phyloP scores from a whole-genome alignment of 75 land plant species.

The Pseudotsuga menziesii region DNA sequence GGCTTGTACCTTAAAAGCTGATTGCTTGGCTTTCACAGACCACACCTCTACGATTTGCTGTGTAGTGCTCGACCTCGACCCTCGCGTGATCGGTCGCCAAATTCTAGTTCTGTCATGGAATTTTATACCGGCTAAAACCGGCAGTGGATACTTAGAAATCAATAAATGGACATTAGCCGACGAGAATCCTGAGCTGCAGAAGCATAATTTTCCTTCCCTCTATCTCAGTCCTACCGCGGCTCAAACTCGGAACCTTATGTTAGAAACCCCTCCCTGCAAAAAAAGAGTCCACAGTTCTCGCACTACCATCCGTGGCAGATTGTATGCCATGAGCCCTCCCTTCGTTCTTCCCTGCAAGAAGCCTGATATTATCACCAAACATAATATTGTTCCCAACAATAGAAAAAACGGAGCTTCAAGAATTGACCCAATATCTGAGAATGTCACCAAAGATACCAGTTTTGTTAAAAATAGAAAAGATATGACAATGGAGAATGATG shows the following conservation, averaged over 20 bases:
- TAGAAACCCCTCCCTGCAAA: neutral
- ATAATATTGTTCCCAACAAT: neutral
- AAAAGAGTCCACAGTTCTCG: neutral
- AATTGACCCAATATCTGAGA: no score
- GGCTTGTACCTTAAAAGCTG: no score
- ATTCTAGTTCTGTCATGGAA: constrained; percentile 51
- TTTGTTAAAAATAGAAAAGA: no score
- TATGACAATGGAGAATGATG: no score
- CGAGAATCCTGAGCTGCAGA: constrained; percentile 7
- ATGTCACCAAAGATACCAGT: no score
- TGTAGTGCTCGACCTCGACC: constrained; percentile 32
- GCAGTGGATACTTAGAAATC: constrained; percentile 44
- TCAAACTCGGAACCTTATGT: neutral
- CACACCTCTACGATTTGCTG: constrained; percentile 11
- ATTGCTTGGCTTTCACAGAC: no score
- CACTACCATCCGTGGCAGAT: neutral
- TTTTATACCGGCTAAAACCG: constrained; percentile 27
- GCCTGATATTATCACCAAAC: neutral
- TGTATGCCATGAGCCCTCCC: constrained; percentile 8
- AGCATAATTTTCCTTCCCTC: constrained; percentile 3
- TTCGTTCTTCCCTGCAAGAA: constrained; percentile 7
- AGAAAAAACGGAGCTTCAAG: neutral
- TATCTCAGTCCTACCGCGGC: constrained; percentile 10
- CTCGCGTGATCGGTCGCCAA: constrained; percentile 17
- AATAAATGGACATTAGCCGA: constrained; percentile 34